These are phyloP conservation scores for Moesziomyces sp. DNA, from an alignment of 1,284 basidiomycete genomes.

Conservation along the genomic window DNA sequence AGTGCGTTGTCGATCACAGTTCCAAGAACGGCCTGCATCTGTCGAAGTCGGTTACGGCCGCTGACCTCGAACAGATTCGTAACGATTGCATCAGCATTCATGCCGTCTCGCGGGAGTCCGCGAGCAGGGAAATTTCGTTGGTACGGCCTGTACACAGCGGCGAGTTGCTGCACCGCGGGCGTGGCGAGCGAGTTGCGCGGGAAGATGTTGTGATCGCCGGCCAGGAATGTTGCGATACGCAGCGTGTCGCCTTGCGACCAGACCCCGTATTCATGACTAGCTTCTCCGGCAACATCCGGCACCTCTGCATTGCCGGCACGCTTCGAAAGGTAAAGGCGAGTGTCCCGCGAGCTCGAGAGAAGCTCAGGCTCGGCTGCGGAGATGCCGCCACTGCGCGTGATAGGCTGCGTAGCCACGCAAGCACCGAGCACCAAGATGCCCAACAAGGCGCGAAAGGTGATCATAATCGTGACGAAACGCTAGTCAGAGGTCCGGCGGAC, in stretches of 20 bases:
- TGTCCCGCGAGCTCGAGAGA: too few relatives aligned
- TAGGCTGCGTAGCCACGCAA: too few relatives aligned
- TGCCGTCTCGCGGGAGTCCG: not conserved
- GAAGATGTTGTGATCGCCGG: not conserved
- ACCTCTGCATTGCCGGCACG: not conserved
- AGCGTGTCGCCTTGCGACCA: not conserved
- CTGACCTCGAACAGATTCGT: not conserved
- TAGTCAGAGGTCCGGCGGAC: too few relatives aligned
- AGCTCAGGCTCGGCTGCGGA: too few relatives aligned
- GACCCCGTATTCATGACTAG: not conserved
- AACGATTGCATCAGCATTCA: not conserved
- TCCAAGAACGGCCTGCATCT: not conserved
- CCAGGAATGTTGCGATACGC: slow-evolving; percentile 4
- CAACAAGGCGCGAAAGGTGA: too few relatives aligned
- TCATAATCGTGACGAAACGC: too few relatives aligned
- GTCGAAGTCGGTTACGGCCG: slow-evolving; percentile 6
- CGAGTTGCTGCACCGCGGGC: not conserved
- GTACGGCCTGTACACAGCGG: not conserved
- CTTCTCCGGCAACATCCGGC: not conserved
- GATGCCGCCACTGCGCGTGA: too few relatives aligned
- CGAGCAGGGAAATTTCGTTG: not conserved
- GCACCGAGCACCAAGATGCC: too few relatives aligned
- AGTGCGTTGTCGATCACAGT: not conserved
- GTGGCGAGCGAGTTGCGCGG: not conserved
- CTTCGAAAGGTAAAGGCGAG: not conserved